These are phyloP conservation scores for Malus fusca DNA, from an alignment of 306 rosid species.

Conservation along the genomic window DNA sequence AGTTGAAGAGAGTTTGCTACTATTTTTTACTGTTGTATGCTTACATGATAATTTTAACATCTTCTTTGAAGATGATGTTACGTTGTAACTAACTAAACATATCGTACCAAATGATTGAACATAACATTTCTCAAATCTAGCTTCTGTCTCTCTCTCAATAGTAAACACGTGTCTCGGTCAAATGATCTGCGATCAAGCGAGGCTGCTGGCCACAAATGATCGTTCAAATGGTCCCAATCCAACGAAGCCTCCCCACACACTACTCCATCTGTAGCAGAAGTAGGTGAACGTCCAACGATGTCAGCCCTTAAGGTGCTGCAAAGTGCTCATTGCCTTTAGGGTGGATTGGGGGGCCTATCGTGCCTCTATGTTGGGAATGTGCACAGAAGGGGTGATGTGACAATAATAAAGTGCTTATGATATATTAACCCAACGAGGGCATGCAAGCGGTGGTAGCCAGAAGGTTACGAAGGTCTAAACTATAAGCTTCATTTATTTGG, in stretches of 20 bases:
- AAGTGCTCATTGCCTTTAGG: background rate
- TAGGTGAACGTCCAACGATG: background rate
- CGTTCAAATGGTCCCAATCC: background rate
- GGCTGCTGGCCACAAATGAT: no score
- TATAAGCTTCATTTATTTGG: no score
- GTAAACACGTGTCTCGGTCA: background rate
- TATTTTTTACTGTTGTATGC: no score
- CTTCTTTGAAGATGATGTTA: rapidly evolving
- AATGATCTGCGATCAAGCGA: no score
- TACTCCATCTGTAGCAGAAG: no score
- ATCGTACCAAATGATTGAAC: background rate
- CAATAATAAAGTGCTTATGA: background rate
- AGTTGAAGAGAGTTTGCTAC: no score
- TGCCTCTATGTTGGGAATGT: background rate
- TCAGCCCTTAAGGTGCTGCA: background rate
- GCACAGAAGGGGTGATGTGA: background rate
- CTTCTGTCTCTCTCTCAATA: background rate
- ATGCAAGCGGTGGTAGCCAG: background rate
- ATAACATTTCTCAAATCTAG: no score
- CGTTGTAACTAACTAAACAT: background rate
- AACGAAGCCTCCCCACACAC: no score
- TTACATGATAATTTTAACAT: no score
- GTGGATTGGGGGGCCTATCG: background rate
- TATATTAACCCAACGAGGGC: background rate
- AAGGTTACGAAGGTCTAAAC: background rate